Percentiles rank a stretch among this genome's conserved stretches.
Conservation (phyloP, 225 moss, liverwort and hornwort species). For the Lunularia cruciata region DNA sequence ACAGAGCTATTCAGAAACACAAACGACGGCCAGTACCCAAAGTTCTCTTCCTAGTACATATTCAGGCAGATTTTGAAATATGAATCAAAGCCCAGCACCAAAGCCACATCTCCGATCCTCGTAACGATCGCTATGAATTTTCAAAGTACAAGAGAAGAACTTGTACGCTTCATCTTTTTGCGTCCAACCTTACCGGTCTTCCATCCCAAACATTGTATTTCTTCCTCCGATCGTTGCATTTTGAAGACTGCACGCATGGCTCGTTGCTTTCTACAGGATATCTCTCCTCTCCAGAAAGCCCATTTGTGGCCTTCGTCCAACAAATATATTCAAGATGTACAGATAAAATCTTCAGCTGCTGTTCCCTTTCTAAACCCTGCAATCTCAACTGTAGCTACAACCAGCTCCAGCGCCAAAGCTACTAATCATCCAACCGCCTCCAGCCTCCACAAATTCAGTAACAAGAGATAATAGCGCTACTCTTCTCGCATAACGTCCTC, state of each 20-base stretch:
- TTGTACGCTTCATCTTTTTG: background rate
- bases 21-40: too few relatives aligned
- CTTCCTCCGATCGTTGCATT: background rate
- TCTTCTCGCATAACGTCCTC: too few relatives aligned
- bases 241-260: background rate
- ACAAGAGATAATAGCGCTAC: too few relatives aligned
- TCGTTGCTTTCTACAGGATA: background rate
- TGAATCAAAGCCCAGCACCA: background rate
- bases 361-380: background rate
- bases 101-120: background rate
- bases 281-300: background rate
- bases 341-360: constrained; percentile 2
- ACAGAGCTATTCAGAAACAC: too few relatives aligned
- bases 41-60: too few relatives aligned
- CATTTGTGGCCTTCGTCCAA: background rate
- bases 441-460: background rate
- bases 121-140: too few relatives aligned
- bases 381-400: background rate
- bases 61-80: too few relatives aligned
- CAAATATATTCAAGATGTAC: background rate
- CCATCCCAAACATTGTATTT: constrained; percentile 1
- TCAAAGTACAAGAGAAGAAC: too few relatives aligned
- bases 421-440: background rate
- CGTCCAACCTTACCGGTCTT: constrained; percentile 8
- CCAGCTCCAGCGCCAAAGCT: constrained; percentile 8